Base-by-base conservation (phyloP, 257 asterid genomes). In the Linaria vulgaris region DNA sequence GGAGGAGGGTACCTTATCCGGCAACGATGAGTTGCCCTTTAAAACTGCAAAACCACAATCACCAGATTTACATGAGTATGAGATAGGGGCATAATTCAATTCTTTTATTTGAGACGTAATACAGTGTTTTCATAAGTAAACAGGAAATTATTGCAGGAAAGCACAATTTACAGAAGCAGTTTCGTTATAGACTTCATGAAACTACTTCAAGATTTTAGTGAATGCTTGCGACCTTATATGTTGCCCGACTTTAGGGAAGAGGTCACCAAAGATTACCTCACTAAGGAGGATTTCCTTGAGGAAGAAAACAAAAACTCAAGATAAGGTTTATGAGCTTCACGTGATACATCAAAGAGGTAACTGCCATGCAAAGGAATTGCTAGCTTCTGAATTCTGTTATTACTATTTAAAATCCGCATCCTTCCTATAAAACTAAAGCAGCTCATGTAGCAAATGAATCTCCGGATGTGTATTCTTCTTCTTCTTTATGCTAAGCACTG, bases 1-100 rank as follows among this genome's bases (percentile, higher is more conserved):
- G 63, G 95, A 73, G 59, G 95, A 74, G 14, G 88, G 85, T 39
- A 78, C 67, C 78, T 94, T 94, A 53, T 94, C 99, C 0, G 95
- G 95, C 61, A 88, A 72, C 64, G 88, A 90, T 61, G 99, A 78
- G 79, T 63, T 80, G 72, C 97, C 96, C 82, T 90, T 94, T 74
- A 90, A 74, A 68, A 94, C 96, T 94, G 96, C 82, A 87, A 47
- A 67, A 59, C 38, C 61, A 73, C 45, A 65, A 52, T 58, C 37
- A 60, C 13, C 22, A 5, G 47, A 34, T 34, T 34, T 7, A 34
- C 41, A 3, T 34, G 10, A 7, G 10, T 34, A 34, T 34, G 41
- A 34, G 41, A 4, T 4, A 34, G 19, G 43, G n/a, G n/a, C n/a
- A 27, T 55, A 34, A 44, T 24, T 30, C 19, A 16, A 25, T 54